Conservation (phyloP, 2,329 filamentous ascomycete species). For the Fusarium chlamydosporum region DNA sequence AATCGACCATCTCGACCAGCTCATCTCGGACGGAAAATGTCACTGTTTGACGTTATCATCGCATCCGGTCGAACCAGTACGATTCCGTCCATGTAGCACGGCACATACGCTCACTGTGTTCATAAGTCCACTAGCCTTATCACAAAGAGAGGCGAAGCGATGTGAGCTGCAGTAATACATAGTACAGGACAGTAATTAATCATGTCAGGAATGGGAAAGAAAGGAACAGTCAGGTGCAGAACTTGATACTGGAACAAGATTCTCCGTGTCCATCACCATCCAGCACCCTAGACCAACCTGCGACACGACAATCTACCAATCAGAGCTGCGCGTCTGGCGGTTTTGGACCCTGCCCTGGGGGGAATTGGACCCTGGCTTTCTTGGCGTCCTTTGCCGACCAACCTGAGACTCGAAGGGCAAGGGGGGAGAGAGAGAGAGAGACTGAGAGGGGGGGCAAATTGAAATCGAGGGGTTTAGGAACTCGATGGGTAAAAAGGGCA, state of each 20-base stretch:
- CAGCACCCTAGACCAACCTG: conserved; percentile 44
- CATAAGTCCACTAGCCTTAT: conserved; percentile 21
- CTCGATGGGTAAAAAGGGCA: conserved; percentile 22
- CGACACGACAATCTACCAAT: conserved; percentile 45
- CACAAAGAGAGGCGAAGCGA: conserved; percentile 4
- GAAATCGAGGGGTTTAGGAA: conserved; percentile 31
- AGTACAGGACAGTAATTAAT: not conserved
- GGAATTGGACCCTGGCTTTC: conserved; percentile 30
- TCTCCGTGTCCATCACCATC: conserved; percentile 47
- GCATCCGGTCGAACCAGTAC: conserved; percentile 34
- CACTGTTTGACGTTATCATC: conserved; percentile 36
- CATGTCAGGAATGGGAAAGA: conserved; percentile 2
- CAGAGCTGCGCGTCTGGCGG: conserved; percentile 19
- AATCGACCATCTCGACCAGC: conserved; percentile 13
- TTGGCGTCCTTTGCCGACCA: conserved; percentile 42
- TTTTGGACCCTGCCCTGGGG: conserved; percentile 6
- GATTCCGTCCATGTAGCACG: conserved; percentile 39
- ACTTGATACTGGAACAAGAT: conserved; percentile 45
- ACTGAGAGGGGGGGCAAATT: not conserved
- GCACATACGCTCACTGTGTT: conserved; percentile 31
- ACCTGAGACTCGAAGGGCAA: conserved; percentile 48
- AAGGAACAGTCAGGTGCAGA: conserved; percentile 37
- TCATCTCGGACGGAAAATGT: conserved; percentile 42
- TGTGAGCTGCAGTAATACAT: not conserved
- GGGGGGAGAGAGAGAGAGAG: conserved; percentile 9